Evolutionary conservation across 805 yeast genomes (phyloP).

Genomic region (Cyberlindnera maclurae): DNA sequence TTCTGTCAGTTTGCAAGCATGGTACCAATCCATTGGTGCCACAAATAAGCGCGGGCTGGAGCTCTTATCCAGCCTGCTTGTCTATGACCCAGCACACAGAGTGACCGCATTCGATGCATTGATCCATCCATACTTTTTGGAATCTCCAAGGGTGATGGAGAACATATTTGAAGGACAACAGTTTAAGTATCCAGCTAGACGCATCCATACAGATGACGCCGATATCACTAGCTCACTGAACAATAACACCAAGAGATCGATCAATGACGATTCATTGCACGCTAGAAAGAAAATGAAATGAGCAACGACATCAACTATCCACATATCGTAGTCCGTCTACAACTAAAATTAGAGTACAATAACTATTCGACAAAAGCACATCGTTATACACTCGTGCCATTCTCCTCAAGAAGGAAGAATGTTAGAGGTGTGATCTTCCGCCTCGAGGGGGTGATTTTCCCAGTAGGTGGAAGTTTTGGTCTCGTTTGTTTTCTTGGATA

Average conservation of each 20-base stretch:
- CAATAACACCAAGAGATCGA: constrained; percentile 25
- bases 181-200: constrained; percentile 74
- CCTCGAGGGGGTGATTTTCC: constrained; percentile 67
- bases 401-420: constrained; percentile 40
- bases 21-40: constrained; percentile 85
- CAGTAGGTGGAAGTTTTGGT: constrained; percentile 85
- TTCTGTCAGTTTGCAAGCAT: constrained; percentile 61
- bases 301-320: not conserved
- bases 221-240: constrained; percentile 46
- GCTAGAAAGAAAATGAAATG: constrained; percentile 23
- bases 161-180: constrained; percentile 77
- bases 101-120: constrained; percentile 74
- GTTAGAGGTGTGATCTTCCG: constrained; percentile 51
- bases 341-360: not conserved
- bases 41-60: constrained; percentile 61
- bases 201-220: constrained; percentile 81
- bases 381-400: not conserved
- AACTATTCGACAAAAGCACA: not conserved
- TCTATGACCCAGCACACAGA: constrained; percentile 77
- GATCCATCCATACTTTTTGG: constrained; percentile 72
- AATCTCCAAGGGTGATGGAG: constrained; percentile 55
- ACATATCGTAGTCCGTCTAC: not conserved
- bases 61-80: constrained; percentile 55
- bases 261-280: constrained; percentile 16
- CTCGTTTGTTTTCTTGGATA: constrained; percentile 68